phyloP scores from a whole-genome alignment of 2,329 filamentous ascomycete genomes.

The Apiospora malaysiana region DNA sequence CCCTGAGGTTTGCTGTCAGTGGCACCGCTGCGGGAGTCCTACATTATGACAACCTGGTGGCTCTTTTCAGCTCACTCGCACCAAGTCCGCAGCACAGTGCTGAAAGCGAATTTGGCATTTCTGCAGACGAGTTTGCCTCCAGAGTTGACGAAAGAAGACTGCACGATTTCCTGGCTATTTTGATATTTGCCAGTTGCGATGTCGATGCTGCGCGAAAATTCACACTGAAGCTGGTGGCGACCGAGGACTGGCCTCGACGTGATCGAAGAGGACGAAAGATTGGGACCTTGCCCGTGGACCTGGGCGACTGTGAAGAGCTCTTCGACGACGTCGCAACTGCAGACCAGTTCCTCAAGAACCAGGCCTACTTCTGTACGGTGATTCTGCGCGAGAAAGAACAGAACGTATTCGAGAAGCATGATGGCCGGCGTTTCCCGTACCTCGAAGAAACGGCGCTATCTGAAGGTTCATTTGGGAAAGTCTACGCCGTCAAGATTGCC shows the following conservation, averaged over 20 bases:
- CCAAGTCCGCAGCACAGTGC: slow-evolving; percentile 17
- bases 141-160: slow-evolving; percentile 35
- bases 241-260: slow-evolving; percentile 20
- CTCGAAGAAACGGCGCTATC: slow-evolving; percentile 38
- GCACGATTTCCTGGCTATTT: slow-evolving; percentile 37
- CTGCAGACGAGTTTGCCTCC: slow-evolving; percentile 29
- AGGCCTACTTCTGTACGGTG: slow-evolving; percentile 42
- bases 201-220: slow-evolving; percentile 32
- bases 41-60: slow-evolving; percentile 27
- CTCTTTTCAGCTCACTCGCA: slow-evolving; percentile 29
- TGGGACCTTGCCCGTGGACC: slow-evolving; percentile 29
- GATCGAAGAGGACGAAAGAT: slow-evolving; percentile 19
- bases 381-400: slow-evolving; percentile 37
- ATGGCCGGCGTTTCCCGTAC: slow-evolving; percentile 41
- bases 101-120: slow-evolving; percentile 26
- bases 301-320: slow-evolving; percentile 30
- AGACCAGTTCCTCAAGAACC: slow-evolving; percentile 38
- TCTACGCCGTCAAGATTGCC: slow-evolving; percentile 39
- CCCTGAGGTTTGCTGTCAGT: slow-evolving; percentile 30
- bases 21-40: slow-evolving; percentile 31
- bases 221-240: slow-evolving; percentile 29
- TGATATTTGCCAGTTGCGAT: slow-evolving; percentile 38
- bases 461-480: slow-evolving; percentile 41
- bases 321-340: slow-evolving; percentile 32
- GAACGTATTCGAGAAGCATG: slow-evolving; percentile 32